phyloP scores from a whole-genome alignment of 169 alveolate species.

The Plasmodium inui region DNA sequence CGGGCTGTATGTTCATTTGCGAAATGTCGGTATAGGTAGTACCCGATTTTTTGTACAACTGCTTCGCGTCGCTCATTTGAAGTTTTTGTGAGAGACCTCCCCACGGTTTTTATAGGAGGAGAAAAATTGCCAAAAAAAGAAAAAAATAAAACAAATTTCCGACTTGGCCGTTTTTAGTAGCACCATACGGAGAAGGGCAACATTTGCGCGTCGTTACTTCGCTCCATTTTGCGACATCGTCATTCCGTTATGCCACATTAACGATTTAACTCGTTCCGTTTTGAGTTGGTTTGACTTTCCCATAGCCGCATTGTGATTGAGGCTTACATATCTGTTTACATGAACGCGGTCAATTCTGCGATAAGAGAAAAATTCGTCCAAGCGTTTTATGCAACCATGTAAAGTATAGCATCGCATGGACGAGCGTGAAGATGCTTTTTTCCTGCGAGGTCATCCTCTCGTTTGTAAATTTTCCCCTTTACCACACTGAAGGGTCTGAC shows the following conservation, averaged over 20 bases:
- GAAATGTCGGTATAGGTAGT: background rate
- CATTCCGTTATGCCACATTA: background rate
- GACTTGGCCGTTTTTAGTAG: background rate
- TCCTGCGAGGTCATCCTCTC: background rate
- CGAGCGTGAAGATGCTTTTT: background rate
- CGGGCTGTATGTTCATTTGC: background rate
- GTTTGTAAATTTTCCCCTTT: background rate
- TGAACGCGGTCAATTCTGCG: background rate
- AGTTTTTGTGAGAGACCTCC: background rate
- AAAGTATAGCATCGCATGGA: background rate
- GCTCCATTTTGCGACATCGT: background rate
- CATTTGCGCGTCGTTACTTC: background rate
- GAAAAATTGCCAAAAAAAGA: background rate
- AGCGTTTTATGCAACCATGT: background rate
- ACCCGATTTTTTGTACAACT: background rate
- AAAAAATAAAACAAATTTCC: background rate
- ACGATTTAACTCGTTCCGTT: background rate
- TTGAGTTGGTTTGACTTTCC: background rate
- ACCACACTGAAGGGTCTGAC: background rate
- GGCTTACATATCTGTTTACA: background rate
- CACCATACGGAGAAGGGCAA: background rate
- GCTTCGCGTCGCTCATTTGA: background rate
- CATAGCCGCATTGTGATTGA: background rate
- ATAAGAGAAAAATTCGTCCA: background rate
- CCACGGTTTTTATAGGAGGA: background rate